Percentiles rank a stretch among this genome's conserved stretches.
These are phyloP conservation scores for Begonia loranthoides DNA, from an alignment of 306 rosid species.

Conservation along the genomic window DNA sequence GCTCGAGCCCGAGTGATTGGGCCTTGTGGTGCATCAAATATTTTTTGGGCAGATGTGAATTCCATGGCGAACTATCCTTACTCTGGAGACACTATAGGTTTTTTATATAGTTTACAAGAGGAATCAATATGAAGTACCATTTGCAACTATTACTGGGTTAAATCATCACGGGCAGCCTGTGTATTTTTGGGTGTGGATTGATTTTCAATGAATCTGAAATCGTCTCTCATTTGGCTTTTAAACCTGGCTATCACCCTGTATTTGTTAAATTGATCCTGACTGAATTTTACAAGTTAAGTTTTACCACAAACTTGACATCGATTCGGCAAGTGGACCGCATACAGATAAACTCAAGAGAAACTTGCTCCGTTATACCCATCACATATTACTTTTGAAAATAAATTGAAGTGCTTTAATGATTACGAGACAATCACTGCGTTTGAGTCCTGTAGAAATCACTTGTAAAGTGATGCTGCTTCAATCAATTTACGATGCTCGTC, in stretches of 20 bases:
- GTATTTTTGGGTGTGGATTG: slow-evolving; percentile 65
- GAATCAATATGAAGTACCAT: slow-evolving; percentile 39
- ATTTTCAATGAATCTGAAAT: slow-evolving; percentile 53
- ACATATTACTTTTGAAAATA: slow-evolving; percentile 44
- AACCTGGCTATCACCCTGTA: slow-evolving; percentile 61
- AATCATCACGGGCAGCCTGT: slow-evolving; percentile 78
- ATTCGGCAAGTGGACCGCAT: slow-evolving; percentile 47
- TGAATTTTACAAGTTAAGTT: slow-evolving; percentile 52
- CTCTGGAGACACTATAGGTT: slow-evolving; percentile 68
- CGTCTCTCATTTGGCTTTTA: slow-evolving; percentile 57
- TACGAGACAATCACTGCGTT: slow-evolving; percentile 50
- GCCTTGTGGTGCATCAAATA: too few species aligned
- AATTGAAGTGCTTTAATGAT: slow-evolving; percentile 50
- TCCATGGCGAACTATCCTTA: slow-evolving; percentile 52
- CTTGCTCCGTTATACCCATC: slow-evolving; percentile 45
- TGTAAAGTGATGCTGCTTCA: slow-evolving; percentile 62
- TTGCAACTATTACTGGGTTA: slow-evolving; percentile 56
- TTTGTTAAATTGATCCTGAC: slow-evolving; percentile 62
- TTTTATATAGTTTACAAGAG: slow-evolving; percentile 54
- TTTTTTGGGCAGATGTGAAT: slow-evolving; percentile 69
- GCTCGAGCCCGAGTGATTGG: too few species aligned
- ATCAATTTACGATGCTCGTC: slow-evolving; percentile 56
- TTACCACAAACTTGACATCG: slow-evolving; percentile 61
- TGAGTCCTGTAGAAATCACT: slow-evolving; percentile 64
- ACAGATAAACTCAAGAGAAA: slow-evolving; percentile 48